These are phyloP conservation scores for Protomyces pachydermus DNA, from an alignment of 1,139 yeast species.

Conservation along the genomic window DNA sequence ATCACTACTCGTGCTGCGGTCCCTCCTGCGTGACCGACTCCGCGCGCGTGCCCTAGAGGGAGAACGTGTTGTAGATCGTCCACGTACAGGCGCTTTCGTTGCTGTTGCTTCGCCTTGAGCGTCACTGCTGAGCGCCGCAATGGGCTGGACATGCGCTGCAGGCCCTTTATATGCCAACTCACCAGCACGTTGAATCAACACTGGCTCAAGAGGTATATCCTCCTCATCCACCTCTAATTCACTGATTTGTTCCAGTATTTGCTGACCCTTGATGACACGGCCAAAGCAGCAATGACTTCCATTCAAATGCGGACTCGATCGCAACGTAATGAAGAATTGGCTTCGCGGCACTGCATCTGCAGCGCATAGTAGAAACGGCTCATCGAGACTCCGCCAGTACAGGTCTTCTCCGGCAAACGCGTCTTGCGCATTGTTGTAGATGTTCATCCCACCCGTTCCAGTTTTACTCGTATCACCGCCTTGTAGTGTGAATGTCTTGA, in stretches of 20 bases:
- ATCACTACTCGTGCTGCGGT: neutral
- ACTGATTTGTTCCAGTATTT: conserved; percentile 54
- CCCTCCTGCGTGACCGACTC: neutral
- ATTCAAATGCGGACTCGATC: conserved; percentile 36
- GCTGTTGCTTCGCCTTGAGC: neutral
- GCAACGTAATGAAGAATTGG: conserved; percentile 59
- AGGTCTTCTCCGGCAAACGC: conserved; percentile 60
- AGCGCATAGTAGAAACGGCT: conserved; percentile 47
- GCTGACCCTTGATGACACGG: conserved; percentile 56
- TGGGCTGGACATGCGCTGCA: neutral
- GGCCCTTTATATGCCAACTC: conserved; percentile 36
- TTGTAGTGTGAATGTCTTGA: conserved; percentile 67
- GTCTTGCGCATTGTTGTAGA: conserved; percentile 37
- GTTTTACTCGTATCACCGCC: conserved; percentile 58
- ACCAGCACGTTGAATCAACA: conserved; percentile 50
- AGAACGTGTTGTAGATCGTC: neutral
- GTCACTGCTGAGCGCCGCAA: neutral
- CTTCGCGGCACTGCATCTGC: conserved; percentile 60
- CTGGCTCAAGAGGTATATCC: conserved; percentile 42
- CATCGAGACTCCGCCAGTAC: conserved; percentile 37
- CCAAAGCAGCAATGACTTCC: conserved; percentile 73
- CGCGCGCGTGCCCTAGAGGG: neutral
- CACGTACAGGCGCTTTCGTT: neutral
- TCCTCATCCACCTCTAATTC: conserved; percentile 48
- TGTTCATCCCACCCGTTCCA: conserved; percentile 45